Evolutionary conservation across 176 grass and related monocot species (phyloP).

Genomic region (Hsuehochloa calcarea): DNA sequence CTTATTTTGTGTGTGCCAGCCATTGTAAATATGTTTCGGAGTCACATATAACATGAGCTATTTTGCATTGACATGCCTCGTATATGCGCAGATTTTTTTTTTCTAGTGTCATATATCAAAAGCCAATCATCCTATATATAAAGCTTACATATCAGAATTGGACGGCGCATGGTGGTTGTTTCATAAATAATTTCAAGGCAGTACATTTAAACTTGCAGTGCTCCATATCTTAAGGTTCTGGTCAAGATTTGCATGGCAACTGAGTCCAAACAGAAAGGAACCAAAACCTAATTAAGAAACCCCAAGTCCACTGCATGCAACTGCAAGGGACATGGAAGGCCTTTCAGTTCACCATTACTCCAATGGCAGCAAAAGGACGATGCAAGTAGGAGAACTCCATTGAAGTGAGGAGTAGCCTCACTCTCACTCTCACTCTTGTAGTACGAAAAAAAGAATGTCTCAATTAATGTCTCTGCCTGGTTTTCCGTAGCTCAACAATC

Average conservation of each 20-base stretch:
- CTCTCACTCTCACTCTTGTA: neutral
- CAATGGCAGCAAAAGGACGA: constrained; percentile 14
- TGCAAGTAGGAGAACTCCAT: constrained; percentile 14
- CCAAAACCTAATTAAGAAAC: constrained; percentile 40
- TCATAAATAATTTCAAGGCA: constrained; percentile 35
- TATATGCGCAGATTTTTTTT: neutral
- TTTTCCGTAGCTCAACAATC: constrained; percentile 8
- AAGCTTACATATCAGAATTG: constrained; percentile 18
- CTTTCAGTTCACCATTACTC: constrained; percentile 32
- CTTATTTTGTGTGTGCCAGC: neutral
- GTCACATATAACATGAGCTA: neutral
- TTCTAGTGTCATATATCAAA: neutral
- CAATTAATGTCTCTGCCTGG: neutral
- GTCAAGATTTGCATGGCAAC: constrained; percentile 8
- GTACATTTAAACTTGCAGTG: constrained; percentile 33
- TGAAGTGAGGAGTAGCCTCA: neutral
- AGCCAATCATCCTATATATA: neutral
- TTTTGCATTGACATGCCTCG: neutral
- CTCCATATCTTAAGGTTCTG: constrained; percentile 17
- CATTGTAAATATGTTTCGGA: neutral
- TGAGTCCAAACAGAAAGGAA: constrained; percentile 38
- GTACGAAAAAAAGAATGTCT: constrained; percentile 41
- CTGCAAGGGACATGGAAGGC: constrained; percentile 21
- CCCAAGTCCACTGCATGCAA: neutral
- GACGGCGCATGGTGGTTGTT: constrained; percentile 31